Evolutionary conservation across 352 stramenopile species (phyloP).

Genomic region (Phytopythium sindhum): DNA sequence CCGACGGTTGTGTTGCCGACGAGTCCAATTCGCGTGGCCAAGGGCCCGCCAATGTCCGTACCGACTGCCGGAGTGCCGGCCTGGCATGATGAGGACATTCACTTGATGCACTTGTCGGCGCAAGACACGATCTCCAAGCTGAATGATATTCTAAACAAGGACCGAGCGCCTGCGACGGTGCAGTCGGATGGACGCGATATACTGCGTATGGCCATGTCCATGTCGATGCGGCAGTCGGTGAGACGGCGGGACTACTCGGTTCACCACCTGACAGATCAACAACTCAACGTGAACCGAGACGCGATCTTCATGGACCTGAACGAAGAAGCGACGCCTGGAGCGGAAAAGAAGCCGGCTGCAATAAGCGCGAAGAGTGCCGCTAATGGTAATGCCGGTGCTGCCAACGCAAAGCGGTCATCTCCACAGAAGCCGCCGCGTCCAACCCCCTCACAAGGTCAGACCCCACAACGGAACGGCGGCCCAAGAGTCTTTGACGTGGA

Average conservation of each 20-base stretch:
- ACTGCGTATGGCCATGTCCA: constrained; percentile 43
- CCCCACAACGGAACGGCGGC: background rate
- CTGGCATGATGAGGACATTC: constrained; percentile 53
- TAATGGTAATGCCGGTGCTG: background rate
- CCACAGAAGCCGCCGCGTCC: background rate
- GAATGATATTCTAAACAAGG: constrained; percentile 56
- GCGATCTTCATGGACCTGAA: constrained; percentile 56
- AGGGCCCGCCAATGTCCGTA: constrained; percentile 21
- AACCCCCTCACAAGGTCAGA: constrained; percentile 14
- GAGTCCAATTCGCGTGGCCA: constrained; percentile 47
- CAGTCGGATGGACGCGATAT: constrained; percentile 25
- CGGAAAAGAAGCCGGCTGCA: background rate
- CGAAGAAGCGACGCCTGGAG: background rate
- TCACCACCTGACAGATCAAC: constrained; percentile 21
- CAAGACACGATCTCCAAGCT: constrained; percentile 62
- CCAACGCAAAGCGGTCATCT: background rate
- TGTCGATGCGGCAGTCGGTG: constrained; percentile 56
- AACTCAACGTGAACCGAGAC: constrained; percentile 58
- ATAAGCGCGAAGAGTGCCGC: background rate
- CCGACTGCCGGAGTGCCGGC: constrained; percentile 9
- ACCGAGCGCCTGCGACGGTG: constrained; percentile 19
- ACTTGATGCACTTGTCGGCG: constrained; percentile 52
- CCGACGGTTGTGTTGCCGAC: constrained; percentile 20
- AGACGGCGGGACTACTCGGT: constrained; percentile 60
- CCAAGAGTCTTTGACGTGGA: constrained; percentile 45